phyloP scores from a whole-genome alignment of 176 grass and related monocot species.

The Cymbopogon citratus region DNA sequence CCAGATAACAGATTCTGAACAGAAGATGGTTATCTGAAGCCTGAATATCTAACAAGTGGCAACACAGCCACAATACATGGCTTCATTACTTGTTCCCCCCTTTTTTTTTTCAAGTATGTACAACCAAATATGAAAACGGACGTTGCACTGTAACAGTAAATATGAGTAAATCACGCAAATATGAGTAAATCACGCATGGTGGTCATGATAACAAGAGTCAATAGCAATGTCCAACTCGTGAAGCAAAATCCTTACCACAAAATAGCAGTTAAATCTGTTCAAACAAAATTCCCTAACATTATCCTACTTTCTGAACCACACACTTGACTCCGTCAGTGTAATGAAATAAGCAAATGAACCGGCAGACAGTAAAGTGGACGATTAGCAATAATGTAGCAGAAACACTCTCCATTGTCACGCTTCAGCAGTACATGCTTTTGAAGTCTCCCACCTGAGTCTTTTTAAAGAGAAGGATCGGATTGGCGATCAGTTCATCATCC shows the following conservation, averaged over 20 bases:
- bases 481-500: too few species aligned
- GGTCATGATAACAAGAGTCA: background rate
- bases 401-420: slow-evolving; percentile 37
- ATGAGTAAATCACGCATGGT: background rate
- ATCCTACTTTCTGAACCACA: background rate
- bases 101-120: background rate
- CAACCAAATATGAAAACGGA: background rate
- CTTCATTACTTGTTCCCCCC: background rate
- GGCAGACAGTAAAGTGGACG: background rate
- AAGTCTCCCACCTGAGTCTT: slow-evolving; percentile 51
- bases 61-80: background rate
- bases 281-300: background rate
- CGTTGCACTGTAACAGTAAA: background rate
- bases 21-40: background rate
- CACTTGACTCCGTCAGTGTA: background rate
- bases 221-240: background rate
- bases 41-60: background rate
- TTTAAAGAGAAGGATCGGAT: slow-evolving; percentile 15
- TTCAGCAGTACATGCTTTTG: slow-evolving; percentile 54
- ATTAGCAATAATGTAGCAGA: background rate
- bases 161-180: background rate
- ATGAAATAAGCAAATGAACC: background rate
- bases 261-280: background rate
- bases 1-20: background rate
- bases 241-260: background rate